Evolutionary conservation across 345 rosid genomes (phyloP).

Genomic region (Microcos paniculata): DNA sequence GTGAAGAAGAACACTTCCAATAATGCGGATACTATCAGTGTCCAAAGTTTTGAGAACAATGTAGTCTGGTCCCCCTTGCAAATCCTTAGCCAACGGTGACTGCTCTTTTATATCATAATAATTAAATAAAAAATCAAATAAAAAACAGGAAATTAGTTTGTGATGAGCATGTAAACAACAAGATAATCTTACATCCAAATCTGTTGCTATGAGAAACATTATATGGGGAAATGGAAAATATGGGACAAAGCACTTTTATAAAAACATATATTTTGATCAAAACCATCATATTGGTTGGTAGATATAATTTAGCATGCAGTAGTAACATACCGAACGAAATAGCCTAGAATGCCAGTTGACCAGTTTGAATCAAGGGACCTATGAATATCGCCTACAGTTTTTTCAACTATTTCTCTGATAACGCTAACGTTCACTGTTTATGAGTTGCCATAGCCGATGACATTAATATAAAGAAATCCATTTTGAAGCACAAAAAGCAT

Average conservation of each 20-base stretch:
- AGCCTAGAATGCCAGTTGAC: not conserved
- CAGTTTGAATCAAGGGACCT: not conserved
- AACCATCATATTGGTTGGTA: too few relatives aligned
- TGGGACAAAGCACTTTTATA: too few relatives aligned
- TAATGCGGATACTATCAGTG: too few relatives aligned
- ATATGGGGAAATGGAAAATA: too few relatives aligned
- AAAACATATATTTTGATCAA: too few relatives aligned
- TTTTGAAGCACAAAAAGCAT: not conserved
- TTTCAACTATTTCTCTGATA: not conserved
- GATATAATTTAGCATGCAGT: too few relatives aligned
- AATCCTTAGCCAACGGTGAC: constrained; percentile 61
- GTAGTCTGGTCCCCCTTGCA: constrained; percentile 85
- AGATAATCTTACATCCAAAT: too few relatives aligned
- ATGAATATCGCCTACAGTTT: not conserved
- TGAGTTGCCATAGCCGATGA: not conserved
- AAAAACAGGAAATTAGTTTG: too few relatives aligned
- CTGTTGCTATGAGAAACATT: too few relatives aligned
- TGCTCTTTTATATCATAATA: constrained; percentile 84
- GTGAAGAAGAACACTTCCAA: constrained; percentile 93
- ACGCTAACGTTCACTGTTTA: not conserved
- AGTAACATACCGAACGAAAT: not conserved
- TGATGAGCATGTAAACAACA: too few relatives aligned
- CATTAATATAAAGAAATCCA: not conserved
- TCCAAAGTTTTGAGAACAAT: constrained; percentile 71
- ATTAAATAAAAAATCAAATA: constrained; percentile 15